Evolutionary conservation across 1,284 basidiomycete genomes (phyloP), one percentile per base, ranked within the genome.

Genomic region (Amylostereum chailletii): DNA sequence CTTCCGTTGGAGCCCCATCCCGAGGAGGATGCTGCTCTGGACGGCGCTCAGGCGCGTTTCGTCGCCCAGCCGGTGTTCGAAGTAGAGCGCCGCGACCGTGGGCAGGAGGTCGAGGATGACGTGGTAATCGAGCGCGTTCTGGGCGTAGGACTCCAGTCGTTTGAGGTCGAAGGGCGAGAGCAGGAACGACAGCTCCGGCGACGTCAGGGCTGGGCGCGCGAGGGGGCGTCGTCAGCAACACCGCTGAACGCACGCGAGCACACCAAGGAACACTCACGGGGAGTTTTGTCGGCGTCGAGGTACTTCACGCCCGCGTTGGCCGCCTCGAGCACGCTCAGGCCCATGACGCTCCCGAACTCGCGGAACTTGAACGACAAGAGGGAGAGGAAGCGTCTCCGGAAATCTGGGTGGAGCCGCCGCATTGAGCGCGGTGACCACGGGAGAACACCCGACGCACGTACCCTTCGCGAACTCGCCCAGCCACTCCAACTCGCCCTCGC

Each of bases 81-180:
- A 99, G 71, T 90, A 96, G 4, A 98, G 72, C 10, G 75, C 69
- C 0, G 91, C 83, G 34, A 95, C 69, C 0, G 73, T 77, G 0
- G 96, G 94, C 3, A 99, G 72, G 10, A 99, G 75, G 65, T 99
- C 96, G 45, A 99, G 74, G 51, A 99, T 82, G 59, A 97, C 90
- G 63, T 97, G 94, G 63, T 95, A 96, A 66, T 99, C 96, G 44
- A 99, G 77, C 81, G 90, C 85, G 67, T 94, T 96, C 66, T 95
- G 94, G 3, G 92, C 87, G 60, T 99, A 99, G 4, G 94, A 90
- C 57, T 95, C 90, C 34, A 99, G 78, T 2, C 96, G 85, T 69
- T 98, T 98, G 60, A 99, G 75, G 68, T 99, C 96, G 63, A 97
- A 98, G 0, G 95, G 93, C 1, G 92, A 85, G 53, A 96, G 66